These are phyloP conservation scores for Candida orba DNA, from an alignment of 805 yeast genomes.

Conservation along the genomic window DNA sequence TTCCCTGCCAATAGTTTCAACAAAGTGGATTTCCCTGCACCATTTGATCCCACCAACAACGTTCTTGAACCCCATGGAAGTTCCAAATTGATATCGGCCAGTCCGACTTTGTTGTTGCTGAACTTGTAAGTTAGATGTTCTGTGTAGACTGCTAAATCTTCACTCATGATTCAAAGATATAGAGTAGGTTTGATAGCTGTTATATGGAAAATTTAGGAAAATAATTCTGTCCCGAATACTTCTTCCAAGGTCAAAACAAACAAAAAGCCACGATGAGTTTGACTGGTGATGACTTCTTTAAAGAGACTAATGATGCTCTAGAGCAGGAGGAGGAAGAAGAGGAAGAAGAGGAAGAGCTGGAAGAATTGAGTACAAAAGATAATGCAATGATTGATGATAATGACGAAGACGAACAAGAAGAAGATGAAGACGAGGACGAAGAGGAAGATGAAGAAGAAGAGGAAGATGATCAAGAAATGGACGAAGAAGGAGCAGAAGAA, in stretches of 20 bases:
- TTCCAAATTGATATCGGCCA: conserved; percentile 52
- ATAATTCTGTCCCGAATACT: no score
- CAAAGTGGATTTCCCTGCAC: conserved; percentile 94
- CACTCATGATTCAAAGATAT: no score
- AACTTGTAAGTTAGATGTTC: conserved; percentile 62
- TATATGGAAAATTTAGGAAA: no score
- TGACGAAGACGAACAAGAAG: conserved; percentile 11
- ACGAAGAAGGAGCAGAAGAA: conserved; percentile 17
- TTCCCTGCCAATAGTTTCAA: conserved; percentile 85
- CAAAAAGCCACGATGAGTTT: conserved; percentile 3
- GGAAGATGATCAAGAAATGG: conserved; percentile 24
- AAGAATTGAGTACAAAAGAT: conserved; percentile 24
- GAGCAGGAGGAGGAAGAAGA: conserved; percentile 21
- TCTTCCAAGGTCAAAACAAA: no score
- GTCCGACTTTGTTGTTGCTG: conserved; percentile 53
- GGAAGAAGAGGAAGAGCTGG: conserved; percentile 21
- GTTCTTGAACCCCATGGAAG: conserved; percentile 71
- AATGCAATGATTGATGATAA: conserved; percentile 15
- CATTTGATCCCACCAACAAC: conserved; percentile 85
- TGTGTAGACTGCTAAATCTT: conserved; percentile 50
- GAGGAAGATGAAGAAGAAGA: conserved; percentile 25
- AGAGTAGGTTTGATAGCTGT: no score
- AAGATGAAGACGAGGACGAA: conserved; percentile 19
- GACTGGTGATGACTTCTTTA: conserved; percentile 19
- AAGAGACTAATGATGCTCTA: conserved; percentile 16